phyloP scores from a whole-genome alignment of 2,329 filamentous ascomycete species.

The Dothistroma pini region DNA sequence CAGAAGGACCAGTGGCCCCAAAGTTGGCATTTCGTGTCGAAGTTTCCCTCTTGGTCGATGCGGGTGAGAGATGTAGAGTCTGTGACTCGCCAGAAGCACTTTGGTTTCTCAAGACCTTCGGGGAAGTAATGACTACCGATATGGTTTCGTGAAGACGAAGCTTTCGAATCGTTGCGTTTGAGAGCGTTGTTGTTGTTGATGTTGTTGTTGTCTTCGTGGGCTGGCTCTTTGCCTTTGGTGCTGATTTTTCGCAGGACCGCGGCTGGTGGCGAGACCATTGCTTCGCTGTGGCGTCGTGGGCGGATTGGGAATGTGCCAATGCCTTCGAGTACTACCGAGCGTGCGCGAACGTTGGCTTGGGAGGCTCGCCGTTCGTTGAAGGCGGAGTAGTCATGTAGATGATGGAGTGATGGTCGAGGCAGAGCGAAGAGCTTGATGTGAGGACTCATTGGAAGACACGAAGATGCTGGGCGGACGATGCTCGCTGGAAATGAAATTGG shows the following conservation, averaged over 20 bases:
- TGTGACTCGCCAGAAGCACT: constrained; percentile 16
- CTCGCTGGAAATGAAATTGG: not conserved
- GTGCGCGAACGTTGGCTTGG: not conserved
- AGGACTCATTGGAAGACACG: not conserved
- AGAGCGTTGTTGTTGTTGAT: not conserved
- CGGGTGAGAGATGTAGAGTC: constrained; percentile 14
- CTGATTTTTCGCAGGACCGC: not conserved
- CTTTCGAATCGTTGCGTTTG: not conserved
- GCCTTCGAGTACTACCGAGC: not conserved
- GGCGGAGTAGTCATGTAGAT: not conserved
- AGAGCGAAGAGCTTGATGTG: not conserved
- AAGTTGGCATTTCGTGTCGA: constrained; percentile 11
- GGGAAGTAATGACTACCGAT: not conserved
- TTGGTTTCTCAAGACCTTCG: constrained; percentile 8
- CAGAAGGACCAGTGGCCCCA: constrained; percentile 11
- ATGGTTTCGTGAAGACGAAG: not conserved
- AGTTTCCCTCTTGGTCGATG: constrained; percentile 5
- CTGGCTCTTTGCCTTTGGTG: not conserved
- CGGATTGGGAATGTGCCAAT: not conserved
- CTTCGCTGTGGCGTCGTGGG: not conserved
- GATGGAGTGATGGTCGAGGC: not conserved
- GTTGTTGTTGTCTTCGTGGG: too few species aligned
- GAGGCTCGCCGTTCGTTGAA: not conserved
- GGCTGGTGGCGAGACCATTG: not conserved
- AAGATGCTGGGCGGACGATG: not conserved